Conservation (phyloP, 805 yeast genomes). For the Dipodascus albidus region DNA sequence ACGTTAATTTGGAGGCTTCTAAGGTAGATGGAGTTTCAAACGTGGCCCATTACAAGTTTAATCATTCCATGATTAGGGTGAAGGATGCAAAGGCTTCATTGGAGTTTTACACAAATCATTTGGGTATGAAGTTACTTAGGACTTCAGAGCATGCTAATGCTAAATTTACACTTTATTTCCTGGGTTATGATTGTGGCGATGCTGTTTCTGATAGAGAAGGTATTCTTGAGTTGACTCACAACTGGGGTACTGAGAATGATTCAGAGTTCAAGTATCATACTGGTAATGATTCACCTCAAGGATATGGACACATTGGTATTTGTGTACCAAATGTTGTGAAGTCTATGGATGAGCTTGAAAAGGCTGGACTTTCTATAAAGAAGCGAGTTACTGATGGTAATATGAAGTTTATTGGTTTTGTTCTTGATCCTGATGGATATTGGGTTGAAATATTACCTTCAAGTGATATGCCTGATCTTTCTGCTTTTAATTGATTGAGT, state of each 20-base stretch:
- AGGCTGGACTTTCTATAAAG: conserved; percentile 38
- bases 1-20: conserved; percentile 30
- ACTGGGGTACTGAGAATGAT: conserved; percentile 90
- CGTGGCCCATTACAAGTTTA: conserved; percentile 40
- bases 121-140: conserved; percentile 70
- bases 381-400: conserved; percentile 31
- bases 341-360: conserved; percentile 37
- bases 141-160: conserved; percentile 51
- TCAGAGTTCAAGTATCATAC: conserved; percentile 65
- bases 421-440: conserved; percentile 88
- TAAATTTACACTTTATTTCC: conserved; percentile 73
- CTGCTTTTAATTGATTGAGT: background rate
- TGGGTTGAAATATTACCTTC: conserved; percentile 59
- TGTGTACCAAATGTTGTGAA: conserved; percentile 48
- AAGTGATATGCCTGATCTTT: conserved; percentile 19
- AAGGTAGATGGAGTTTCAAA: conserved; percentile 30
- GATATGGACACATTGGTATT: conserved; percentile 80
- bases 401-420: conserved; percentile 60
- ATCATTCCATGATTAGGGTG: conserved; percentile 89
- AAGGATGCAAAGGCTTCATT: conserved; percentile 71
- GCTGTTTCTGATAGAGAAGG: conserved; percentile 40
- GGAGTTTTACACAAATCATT: conserved; percentile 62
- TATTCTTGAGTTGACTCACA: conserved; percentile 81
- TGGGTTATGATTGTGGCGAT: conserved; percentile 48
- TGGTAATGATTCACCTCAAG: conserved; percentile 70